Evolutionary conservation across 441 rosid species (phyloP).

Genomic region (Gossypium schwendimanii): DNA sequence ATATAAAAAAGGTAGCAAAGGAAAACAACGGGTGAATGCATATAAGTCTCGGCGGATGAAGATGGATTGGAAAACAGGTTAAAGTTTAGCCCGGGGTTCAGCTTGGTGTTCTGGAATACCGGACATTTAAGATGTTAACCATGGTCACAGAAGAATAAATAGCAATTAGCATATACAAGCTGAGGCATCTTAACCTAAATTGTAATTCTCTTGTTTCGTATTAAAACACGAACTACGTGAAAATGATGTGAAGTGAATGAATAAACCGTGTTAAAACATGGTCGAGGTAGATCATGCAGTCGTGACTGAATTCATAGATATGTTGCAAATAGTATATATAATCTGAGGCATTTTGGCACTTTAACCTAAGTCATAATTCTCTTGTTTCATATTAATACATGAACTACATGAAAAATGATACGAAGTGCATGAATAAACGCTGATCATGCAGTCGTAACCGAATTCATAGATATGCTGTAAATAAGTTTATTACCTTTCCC

Average conservation of each 20-base stretch:
- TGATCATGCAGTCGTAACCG: background rate
- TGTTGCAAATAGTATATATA: background rate
- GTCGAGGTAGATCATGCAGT: background rate
- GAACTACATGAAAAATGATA: background rate
- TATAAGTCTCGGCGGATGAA: background rate
- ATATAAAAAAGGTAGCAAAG: background rate
- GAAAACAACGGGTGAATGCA: background rate
- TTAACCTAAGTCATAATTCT: background rate
- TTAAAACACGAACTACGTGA: background rate
- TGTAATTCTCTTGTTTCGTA: background rate
- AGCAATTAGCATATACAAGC: background rate
- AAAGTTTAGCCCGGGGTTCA: background rate
- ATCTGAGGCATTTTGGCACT: background rate
- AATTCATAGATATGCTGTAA: background rate
- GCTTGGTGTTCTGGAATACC: background rate
- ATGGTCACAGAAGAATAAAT: background rate
- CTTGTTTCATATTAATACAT: background rate
- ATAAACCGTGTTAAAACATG: background rate
- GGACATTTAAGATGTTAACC: background rate
- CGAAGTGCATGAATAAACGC: background rate
- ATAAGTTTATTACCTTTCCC: slow-evolving; percentile 63
- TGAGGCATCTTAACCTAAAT: background rate
- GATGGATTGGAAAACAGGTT: background rate
- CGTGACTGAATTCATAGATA: background rate
- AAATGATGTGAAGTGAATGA: background rate